phyloP scores from a whole-genome alignment of 2,329 filamentous ascomycete species.

The Fusarium sp. region DNA sequence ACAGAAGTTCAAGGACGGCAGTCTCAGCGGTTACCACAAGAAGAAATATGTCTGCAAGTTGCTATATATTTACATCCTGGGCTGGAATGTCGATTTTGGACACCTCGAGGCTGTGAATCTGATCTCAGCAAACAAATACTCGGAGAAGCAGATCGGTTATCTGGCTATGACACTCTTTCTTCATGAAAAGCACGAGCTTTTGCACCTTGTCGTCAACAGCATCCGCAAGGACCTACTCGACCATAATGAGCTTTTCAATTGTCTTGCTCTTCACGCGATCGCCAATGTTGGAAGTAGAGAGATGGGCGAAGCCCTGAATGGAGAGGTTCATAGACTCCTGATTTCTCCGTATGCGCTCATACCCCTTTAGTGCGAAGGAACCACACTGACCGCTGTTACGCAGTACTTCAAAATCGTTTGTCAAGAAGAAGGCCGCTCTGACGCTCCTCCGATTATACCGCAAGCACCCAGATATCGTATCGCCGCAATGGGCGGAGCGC shows the following conservation, averaged over 20 bases:
- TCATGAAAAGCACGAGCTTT: slow-evolving; percentile 94
- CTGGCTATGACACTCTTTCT: slow-evolving; percentile 96
- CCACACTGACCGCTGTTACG: slow-evolving; percentile 6
- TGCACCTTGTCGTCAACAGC: slow-evolving; percentile 97
- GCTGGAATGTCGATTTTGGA: slow-evolving; percentile 99
- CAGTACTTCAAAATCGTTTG: slow-evolving; percentile 86
- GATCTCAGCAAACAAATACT: slow-evolving; percentile 96
- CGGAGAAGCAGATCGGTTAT: slow-evolving; percentile 99
- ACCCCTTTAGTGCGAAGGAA: neutral
- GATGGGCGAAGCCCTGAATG: slow-evolving; percentile 93
- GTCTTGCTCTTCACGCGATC: slow-evolving; percentile 93
- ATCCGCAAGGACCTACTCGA: slow-evolving; percentile 96
- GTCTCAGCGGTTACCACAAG: slow-evolving; percentile 94
- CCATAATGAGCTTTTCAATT: slow-evolving; percentile 97
- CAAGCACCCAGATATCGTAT: slow-evolving; percentile 92
- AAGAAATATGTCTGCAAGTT: slow-evolving; percentile 99
- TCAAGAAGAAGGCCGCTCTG: slow-evolving; percentile 98
- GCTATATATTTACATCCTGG: slow-evolving; percentile 98
- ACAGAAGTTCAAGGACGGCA: slow-evolving; percentile 98
- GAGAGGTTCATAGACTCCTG: slow-evolving; percentile 89
- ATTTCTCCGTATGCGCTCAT: slow-evolving; percentile 82
- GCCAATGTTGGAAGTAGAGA: slow-evolving; percentile 96
- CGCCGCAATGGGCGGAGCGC: slow-evolving; percentile 95
- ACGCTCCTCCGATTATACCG: slow-evolving; percentile 93
- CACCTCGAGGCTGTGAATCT: slow-evolving; percentile 98